Percentiles rank a stretch among this genome's conserved stretches.
These are phyloP conservation scores for Geopyxis carbonaria DNA, from an alignment of 495 filamentous ascomycete species.

Conservation along the genomic window DNA sequence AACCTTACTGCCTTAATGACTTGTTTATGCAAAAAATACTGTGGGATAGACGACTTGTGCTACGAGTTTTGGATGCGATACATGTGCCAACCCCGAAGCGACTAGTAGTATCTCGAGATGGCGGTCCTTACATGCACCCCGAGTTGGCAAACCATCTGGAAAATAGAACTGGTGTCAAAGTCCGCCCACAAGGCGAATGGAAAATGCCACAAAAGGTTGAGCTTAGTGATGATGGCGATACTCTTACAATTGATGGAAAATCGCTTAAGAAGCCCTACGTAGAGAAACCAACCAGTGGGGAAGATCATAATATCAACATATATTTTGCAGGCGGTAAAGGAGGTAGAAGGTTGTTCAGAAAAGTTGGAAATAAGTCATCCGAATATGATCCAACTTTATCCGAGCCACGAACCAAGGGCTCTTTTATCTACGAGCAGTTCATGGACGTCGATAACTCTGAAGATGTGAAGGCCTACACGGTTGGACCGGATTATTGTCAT, in stretches of 20 bases:
- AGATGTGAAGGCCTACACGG: slow-evolving; percentile 97
- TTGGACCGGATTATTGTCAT: slow-evolving; percentile 84
- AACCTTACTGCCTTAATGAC: slow-evolving; percentile 95
- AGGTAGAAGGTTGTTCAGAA: slow-evolving; percentile 81
- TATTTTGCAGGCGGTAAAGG: slow-evolving; percentile 88
- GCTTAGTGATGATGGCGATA: slow-evolving; percentile 71
- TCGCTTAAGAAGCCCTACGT: slow-evolving; percentile 85
- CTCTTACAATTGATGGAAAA: slow-evolving; percentile 68
- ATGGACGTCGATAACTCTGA: slow-evolving; percentile 89
- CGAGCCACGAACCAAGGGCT: slow-evolving; percentile 57
- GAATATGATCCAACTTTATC: slow-evolving; percentile 65
- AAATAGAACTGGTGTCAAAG: slow-evolving; percentile 57
- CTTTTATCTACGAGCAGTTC: slow-evolving; percentile 94
- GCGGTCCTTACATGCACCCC: slow-evolving; percentile 60
- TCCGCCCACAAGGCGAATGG: slow-evolving; percentile 35
- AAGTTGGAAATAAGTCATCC: slow-evolving; percentile 95
- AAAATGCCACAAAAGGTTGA: slow-evolving; percentile 45
- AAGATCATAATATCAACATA: slow-evolving; percentile 97
- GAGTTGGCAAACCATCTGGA: slow-evolving; percentile 66
- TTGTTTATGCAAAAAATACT: slow-evolving; percentile 94
- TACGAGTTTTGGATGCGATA: slow-evolving; percentile 73
- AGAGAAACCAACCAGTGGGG: slow-evolving; percentile 93
- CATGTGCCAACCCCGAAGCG: slow-evolving; percentile 74
- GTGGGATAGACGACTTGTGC: slow-evolving; percentile 84
- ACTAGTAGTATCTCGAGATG: slow-evolving; percentile 87